Base-by-base conservation (phyloP, 1,284 basidiomycete genomes). In the Apiotrichum gamsii region DNA sequence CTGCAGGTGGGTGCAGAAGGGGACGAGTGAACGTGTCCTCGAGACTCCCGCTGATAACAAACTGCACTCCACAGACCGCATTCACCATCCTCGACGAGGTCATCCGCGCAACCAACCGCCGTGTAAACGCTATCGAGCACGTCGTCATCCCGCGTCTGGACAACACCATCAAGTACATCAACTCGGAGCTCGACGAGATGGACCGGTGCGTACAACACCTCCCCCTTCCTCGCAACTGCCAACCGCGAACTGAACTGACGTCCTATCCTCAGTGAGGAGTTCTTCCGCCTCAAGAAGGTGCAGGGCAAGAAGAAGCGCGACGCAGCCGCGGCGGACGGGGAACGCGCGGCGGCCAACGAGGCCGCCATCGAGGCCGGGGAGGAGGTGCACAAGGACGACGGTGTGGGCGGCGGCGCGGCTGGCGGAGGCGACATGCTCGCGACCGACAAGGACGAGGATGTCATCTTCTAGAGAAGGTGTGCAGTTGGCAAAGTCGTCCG, bases 51-150 rank as follows among this genome's bases (percentile, higher is more conserved):
- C 41, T 54, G 36, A 54, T 21, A 0, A 25, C 85, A 95, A 76
- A 97, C 95, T 0, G 95, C 95, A 6, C 98, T 99, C 76, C n/a
- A n/a, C 85, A 95, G 76, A 97, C 95, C 0, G 95, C 95, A 5
- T 99, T 99, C 76, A 94, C 88, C 46, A 97, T 98, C 59, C 80
- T 99, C 21, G 95, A 99, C 72, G 95, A 98, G 74, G 95, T 98
- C 52, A 99, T 99, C 67, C 84, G 90, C 45, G 90, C 94, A 36
- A 98, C 95, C 23, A 99, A 97, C 72, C 85, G 95, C 37, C 83
- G 95, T 57, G 95, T 99, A 28, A 99, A 99, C 64, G 95, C 95
- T 4, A 95, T 99, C 62, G 95, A 99, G 68, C 90, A 99, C 70
- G 85, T 99, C 59, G 80, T 99, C 63, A 97, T 99, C 50, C 95